Conservation (phyloP, 1,284 basidiomycete genomes). For the Kalmanozyma brasiliensis region DNA sequence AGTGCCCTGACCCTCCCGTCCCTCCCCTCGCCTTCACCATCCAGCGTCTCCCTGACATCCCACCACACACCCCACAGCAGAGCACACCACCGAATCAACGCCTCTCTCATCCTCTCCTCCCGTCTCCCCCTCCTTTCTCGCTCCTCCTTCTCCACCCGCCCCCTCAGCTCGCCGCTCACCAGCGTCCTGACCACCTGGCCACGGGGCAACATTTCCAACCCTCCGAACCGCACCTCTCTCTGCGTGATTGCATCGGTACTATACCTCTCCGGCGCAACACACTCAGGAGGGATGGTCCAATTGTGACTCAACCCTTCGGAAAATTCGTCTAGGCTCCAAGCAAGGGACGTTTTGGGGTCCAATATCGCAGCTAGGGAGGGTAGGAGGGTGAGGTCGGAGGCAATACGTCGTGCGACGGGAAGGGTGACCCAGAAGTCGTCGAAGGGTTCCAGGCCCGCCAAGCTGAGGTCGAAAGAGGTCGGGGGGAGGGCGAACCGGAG, state of each 20-base stretch:
- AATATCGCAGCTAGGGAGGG: slow-evolving; percentile 9
- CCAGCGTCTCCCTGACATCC: background rate
- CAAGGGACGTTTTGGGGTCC: slow-evolving; percentile 6
- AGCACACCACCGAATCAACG: slow-evolving; percentile 17
- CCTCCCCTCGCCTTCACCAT: background rate
- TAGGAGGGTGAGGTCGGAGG: slow-evolving; percentile 6
- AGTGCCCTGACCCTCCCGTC: background rate
- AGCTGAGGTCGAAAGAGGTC: slow-evolving; percentile 16
- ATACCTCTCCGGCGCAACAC: slow-evolving; percentile 20
- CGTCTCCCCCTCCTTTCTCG: background rate
- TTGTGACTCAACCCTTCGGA: slow-evolving; percentile 28
- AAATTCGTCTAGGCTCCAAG: slow-evolving; percentile 43
- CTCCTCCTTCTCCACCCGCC: background rate
- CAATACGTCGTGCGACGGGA: slow-evolving; percentile 15
- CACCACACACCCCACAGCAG: slow-evolving; percentile 1
- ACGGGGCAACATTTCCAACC: slow-evolving; percentile 6
- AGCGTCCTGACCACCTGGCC: slow-evolving; percentile 41
- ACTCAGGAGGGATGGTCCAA: slow-evolving; percentile 27
- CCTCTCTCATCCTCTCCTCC: background rate
- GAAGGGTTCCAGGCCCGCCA: slow-evolving; percentile 43
- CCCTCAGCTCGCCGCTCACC: background rate
- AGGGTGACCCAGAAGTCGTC: slow-evolving; percentile 45
- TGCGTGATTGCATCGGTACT: slow-evolving; percentile 31
- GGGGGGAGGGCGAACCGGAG: slow-evolving; percentile 16
- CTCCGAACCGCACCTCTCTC: background rate